Evolutionary conservation across 768 basidiomycete species (phyloP), one percentile per base, ranked within the genome.

Genomic region (Mycena galericulata): DNA sequence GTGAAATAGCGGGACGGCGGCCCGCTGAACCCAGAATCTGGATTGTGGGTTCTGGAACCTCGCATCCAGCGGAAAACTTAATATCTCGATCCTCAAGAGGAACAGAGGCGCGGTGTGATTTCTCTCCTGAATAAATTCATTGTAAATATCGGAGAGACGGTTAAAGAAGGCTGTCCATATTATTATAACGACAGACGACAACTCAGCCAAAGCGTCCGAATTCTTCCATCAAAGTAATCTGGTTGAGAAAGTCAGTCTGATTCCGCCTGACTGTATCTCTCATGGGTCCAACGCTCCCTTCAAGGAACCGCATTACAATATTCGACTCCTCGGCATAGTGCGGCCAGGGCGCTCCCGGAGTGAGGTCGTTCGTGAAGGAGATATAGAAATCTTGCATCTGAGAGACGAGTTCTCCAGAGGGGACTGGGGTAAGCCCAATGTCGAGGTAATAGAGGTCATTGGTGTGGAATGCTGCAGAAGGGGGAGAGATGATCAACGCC

Each of bases 331-430:
- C 38, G 1, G 12, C 24, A 32, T 62, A 62, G 38, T 41, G 43
- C 20, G 61, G 61, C 61, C 61, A 53, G 27, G 15, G 41, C 18
- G 40, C 9, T 15, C 61, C 50, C 2, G 61, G 61, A 43, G 27
- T 53, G 30, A 53, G 49, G 24, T 62, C 40, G 10, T 62, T 62
- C 14, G 26, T n/a, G 17, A 62, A 62, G 27, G 61, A 41, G 38
- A 62, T 62, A 20, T 62, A 62, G 40, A 62, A 41, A 43, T 62
- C 61, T 34, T 62, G 61, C 50, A 62, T 41, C 50, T 62, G 50
- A 3, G n/a, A n/a, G 27, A 14, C 18, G n/a, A 62, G 61, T 18
- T 18, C 27, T n/a, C n/a, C n/a, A n/a, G n/a, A n/a, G n/a, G n/a
- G n/a, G n/a, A n/a, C n/a, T n/a, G n/a, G n/a, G n/a, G 27, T 18